phyloP scores from a whole-genome alignment of 2,329 filamentous ascomycete species.

The Bipolaris cookei region DNA sequence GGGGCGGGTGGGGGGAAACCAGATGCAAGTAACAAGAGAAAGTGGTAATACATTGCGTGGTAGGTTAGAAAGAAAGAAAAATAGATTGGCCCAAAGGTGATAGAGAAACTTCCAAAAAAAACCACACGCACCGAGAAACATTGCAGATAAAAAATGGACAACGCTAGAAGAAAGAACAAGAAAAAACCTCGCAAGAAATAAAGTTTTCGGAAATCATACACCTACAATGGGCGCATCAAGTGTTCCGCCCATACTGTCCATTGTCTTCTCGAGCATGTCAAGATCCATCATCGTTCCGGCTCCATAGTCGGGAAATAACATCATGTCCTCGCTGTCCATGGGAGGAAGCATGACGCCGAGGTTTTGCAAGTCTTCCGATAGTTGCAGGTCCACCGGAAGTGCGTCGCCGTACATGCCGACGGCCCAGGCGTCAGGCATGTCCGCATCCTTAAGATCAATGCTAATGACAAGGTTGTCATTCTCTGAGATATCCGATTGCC shows the following conservation, averaged over 20 bases:
- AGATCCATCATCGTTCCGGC: slow-evolving; percentile 41
- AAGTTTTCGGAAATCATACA: neutral
- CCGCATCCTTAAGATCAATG: slow-evolving; percentile 45
- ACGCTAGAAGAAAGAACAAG: neutral
- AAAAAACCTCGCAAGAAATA: neutral
- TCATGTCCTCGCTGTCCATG: slow-evolving; percentile 46
- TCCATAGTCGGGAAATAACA: slow-evolving; percentile 40
- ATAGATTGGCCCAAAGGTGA: neutral
- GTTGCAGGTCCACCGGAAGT: slow-evolving; percentile 40
- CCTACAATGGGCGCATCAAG: slow-evolving; percentile 28
- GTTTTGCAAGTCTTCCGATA: slow-evolving; percentile 41
- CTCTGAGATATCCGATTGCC: slow-evolving; percentile 52
- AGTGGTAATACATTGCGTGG: slow-evolving; percentile 4
- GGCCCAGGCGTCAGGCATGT: slow-evolving; percentile 44
- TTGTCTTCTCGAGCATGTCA: slow-evolving; percentile 42
- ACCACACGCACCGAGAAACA: neutral
- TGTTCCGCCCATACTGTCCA: slow-evolving; percentile 37
- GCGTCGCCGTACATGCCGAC: slow-evolving; percentile 34
- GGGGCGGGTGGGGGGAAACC: no score
- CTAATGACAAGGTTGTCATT: slow-evolving; percentile 52
- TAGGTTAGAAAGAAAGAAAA: neutral
- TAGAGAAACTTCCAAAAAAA: neutral
- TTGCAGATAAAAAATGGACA: no score
- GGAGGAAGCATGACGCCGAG: slow-evolving; percentile 42
- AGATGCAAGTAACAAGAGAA: neutral